A percentile compares a stretch with the other conserved stretches of the same genome.
phyloP scores from a whole-genome alignment of 1,284 basidiomycete species.

The Irpex sp. region DNA sequence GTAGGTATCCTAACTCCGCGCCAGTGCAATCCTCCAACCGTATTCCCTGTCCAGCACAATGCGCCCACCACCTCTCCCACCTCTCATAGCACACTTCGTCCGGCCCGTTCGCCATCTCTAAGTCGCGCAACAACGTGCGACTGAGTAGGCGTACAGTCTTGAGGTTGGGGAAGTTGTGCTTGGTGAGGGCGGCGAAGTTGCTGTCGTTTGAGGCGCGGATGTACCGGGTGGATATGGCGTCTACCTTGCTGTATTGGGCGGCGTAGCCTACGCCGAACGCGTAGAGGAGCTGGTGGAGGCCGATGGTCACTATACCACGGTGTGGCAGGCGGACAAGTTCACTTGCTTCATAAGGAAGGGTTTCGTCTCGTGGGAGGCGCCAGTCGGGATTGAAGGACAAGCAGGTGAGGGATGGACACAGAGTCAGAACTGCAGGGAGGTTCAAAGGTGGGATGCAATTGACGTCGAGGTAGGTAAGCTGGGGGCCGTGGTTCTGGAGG shows the following conservation, averaged over 20 bases:
- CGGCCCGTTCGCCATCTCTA: conserved; percentile 52
- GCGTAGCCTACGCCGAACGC: conserved; percentile 64
- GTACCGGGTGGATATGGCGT: conserved; percentile 42
- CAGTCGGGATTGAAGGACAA: conserved; percentile 75
- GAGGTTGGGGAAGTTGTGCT: conserved; percentile 55
- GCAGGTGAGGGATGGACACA: conserved; percentile 55
- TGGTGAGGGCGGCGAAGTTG: conserved; percentile 56
- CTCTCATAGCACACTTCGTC: conserved; percentile 44
- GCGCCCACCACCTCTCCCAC: conserved; percentile 69
- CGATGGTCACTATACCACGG: conserved; percentile 52
- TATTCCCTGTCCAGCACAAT: conserved; percentile 42
- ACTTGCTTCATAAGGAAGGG: conserved; percentile 24
- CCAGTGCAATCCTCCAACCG: conserved; percentile 69
- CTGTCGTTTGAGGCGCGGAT: conserved; percentile 58
- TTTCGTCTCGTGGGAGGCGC: conserved; percentile 35
- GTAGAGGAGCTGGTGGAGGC: conserved; percentile 63
- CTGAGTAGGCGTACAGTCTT: conserved; percentile 55
- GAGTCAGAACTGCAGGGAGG: conserved; percentile 51
- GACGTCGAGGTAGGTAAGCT: conserved; percentile 60
- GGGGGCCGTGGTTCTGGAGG: conserved; percentile 49
- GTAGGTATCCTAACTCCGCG: conserved; percentile 51
- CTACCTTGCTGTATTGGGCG: conserved; percentile 34
- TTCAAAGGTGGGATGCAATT: conserved; percentile 53
- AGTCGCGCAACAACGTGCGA: conserved; percentile 46
- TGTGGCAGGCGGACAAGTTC: conserved; percentile 50